Evolutionary conservation across 1,284 basidiomycete genomes (phyloP).

Genomic region (Trichosporon asahii): DNA sequence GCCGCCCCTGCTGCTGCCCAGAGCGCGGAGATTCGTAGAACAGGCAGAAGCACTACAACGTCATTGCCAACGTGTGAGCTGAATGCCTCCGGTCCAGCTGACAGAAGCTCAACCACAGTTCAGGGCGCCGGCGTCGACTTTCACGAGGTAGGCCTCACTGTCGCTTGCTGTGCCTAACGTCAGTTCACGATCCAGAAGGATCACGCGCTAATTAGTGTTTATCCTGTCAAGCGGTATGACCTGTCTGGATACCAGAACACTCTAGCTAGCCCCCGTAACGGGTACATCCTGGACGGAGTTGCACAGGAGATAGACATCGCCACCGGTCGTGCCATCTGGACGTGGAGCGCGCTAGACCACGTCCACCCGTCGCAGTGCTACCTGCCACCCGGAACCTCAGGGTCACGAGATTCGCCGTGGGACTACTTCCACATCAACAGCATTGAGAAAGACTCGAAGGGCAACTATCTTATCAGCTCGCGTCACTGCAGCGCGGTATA

Average conservation of each 20-base stretch:
- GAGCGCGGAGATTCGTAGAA: too few relatives aligned
- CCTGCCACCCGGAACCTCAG: slow-evolving; percentile 17
- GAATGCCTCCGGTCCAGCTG: too few relatives aligned
- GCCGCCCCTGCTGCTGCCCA: neutral
- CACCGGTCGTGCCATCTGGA: slow-evolving; percentile 34
- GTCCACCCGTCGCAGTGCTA: slow-evolving; percentile 32
- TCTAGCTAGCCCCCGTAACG: neutral
- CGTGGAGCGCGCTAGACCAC: slow-evolving; percentile 38
- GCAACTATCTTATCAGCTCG: slow-evolving; percentile 44
- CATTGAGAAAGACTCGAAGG: slow-evolving; percentile 37
- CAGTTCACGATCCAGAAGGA: slow-evolving; percentile 37
- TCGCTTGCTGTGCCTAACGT: neutral
- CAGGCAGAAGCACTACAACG: slow-evolving; percentile 30
- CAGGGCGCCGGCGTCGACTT: slow-evolving; percentile 24
- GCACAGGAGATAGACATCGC: slow-evolving; percentile 44
- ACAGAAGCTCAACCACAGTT: slow-evolving; percentile 14
- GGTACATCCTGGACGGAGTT: slow-evolving; percentile 31
- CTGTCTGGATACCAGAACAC: slow-evolving; percentile 17
- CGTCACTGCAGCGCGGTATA: slow-evolving; percentile 42
- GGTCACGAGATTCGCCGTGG: slow-evolving; percentile 19
- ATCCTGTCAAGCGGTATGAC: slow-evolving; percentile 28
- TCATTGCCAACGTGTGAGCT: slow-evolving; percentile 32
- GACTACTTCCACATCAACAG: slow-evolving; percentile 45
- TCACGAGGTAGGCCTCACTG: slow-evolving; percentile 24
- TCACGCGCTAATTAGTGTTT: slow-evolving; percentile 39